Conservation (phyloP, 2,329 filamentous ascomycete species). For the Microdochium trichocladiopsis region DNA sequence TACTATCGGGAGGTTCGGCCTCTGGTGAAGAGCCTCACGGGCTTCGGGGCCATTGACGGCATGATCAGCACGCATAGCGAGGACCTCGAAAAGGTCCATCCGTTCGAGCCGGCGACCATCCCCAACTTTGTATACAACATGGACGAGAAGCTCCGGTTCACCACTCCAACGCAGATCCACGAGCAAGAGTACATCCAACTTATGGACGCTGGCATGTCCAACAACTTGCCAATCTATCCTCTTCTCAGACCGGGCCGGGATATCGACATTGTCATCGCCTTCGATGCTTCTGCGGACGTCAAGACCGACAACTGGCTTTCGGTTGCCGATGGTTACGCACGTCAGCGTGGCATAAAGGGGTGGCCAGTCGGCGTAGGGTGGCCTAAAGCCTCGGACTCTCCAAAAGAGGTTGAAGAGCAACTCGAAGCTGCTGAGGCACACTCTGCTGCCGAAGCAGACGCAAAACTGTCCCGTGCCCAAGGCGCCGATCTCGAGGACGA, state of each 20-base stretch:
- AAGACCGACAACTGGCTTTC: constrained; percentile 94
- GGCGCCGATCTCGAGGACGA: constrained; percentile 7
- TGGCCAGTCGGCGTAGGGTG: constrained; percentile 96
- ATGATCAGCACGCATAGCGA: constrained; percentile 77
- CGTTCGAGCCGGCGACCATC: constrained; percentile 84
- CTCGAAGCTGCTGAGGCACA: constrained; percentile 62
- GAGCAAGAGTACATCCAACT: constrained; percentile 65
- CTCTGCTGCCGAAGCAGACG: constrained; percentile 51
- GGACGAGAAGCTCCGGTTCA: constrained; percentile 64
- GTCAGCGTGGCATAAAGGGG: constrained; percentile 82
- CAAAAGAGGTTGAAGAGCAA: constrained; percentile 54
- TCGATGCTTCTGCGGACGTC: constrained; percentile 91
- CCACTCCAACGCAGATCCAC: constrained; percentile 72
- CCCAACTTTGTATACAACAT: constrained; percentile 87
- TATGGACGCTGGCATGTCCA: constrained; percentile 98
- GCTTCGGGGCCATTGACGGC: constrained; percentile 71
- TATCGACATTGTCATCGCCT: constrained; percentile 85
- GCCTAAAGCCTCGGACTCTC: constrained; percentile 58
- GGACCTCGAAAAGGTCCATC: constrained; percentile 85
- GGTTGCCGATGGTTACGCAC: constrained; percentile 86
- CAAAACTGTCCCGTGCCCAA: constrained; percentile 57
- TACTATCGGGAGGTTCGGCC: constrained; percentile 95
- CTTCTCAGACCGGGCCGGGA: constrained; percentile 81
- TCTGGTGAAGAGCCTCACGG: constrained; percentile 64
- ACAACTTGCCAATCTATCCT: constrained; percentile 94